A percentile compares a stretch with the other conserved stretches of the same genome.
Evolutionary conservation across 2,329 filamentous ascomycete species (phyloP).

Genomic region (Karstenula rhodostoma): DNA sequence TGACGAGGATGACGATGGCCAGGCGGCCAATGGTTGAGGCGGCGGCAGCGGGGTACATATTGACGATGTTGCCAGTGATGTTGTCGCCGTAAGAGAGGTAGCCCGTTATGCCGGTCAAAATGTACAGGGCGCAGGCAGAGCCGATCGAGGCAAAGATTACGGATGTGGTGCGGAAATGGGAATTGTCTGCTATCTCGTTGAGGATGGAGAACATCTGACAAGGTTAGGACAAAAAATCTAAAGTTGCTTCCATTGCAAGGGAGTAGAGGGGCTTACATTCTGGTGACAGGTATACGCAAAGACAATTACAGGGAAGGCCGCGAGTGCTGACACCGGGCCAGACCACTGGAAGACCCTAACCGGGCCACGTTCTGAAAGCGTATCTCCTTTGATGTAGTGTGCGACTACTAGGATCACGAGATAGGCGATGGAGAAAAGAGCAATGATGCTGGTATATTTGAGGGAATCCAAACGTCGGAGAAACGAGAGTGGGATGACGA

Average conservation of each 20-base stretch:
- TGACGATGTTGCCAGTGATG: conserved; percentile 90
- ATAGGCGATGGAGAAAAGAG: conserved; percentile 92
- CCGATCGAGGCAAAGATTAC: conserved; percentile 88
- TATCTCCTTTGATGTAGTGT: conserved; percentile 83
- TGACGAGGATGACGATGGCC: conserved; percentile 93
- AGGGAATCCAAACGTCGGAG: conserved; percentile 89
- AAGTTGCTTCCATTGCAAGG: neutral
- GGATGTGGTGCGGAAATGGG: conserved; percentile 76
- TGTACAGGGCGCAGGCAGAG: conserved; percentile 84
- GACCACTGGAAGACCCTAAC: conserved; percentile 81
- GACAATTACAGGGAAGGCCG: conserved; percentile 91
- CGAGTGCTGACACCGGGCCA: conserved; percentile 78
- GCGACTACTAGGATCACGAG: conserved; percentile 92
- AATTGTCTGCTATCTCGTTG: conserved; percentile 90
- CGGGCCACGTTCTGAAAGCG: conserved; percentile 74
- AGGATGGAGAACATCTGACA: conserved; percentile 95
- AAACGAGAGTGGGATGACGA: conserved; percentile 94
- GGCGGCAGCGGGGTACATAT: conserved; percentile 72
- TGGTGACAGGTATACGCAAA: conserved; percentile 99
- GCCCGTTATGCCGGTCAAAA: conserved; percentile 91
- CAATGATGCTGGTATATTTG: conserved; percentile 95
- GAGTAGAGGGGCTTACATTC: conserved; percentile 68
- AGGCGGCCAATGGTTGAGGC: conserved; percentile 92
- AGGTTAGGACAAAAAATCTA: conserved; percentile 17
- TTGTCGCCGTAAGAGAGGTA: conserved; percentile 95